Evolutionary conservation across 257 asterid species (phyloP).

Genomic region (Phtheirospermum japonicum): DNA sequence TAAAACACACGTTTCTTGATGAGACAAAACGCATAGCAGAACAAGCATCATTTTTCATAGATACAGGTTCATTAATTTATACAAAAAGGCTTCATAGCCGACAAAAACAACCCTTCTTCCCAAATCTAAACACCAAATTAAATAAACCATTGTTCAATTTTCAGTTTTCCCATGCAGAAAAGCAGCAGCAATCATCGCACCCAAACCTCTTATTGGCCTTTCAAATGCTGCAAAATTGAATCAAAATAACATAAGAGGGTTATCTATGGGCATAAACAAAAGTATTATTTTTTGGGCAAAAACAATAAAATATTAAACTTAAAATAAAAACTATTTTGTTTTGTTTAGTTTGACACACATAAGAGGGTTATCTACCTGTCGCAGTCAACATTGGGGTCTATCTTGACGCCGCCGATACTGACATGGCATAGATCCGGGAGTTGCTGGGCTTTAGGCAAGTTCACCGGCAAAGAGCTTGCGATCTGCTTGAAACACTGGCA

Average conservation of each 20-base stretch:
- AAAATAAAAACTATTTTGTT: too few relatives aligned
- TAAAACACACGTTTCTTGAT: too few relatives aligned
- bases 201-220: background rate
- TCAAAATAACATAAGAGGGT: background rate
- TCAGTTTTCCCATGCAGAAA: background rate
- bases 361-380: constrained; percentile 3
- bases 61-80: background rate
- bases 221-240: constrained; percentile 21
- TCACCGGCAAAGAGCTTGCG: constrained; percentile 28
- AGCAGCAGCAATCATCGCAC: background rate
- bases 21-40: background rate
- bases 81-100: background rate
- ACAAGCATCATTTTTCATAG: background rate
- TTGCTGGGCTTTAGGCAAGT: constrained; percentile 26
- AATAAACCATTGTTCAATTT: background rate
- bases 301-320: background rate
- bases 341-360: background rate
- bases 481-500: constrained; percentile 36
- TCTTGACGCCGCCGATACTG: constrained; percentile 3
- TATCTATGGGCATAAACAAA: too few relatives aligned
- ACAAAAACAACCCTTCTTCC: background rate
- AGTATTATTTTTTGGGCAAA: too few relatives aligned
- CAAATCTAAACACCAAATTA: background rate
- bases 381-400: constrained; percentile 31
- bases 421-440: constrained; percentile 34